phyloP scores from a whole-genome alignment of 306 rosid genomes.

The Lablab purpureus region DNA sequence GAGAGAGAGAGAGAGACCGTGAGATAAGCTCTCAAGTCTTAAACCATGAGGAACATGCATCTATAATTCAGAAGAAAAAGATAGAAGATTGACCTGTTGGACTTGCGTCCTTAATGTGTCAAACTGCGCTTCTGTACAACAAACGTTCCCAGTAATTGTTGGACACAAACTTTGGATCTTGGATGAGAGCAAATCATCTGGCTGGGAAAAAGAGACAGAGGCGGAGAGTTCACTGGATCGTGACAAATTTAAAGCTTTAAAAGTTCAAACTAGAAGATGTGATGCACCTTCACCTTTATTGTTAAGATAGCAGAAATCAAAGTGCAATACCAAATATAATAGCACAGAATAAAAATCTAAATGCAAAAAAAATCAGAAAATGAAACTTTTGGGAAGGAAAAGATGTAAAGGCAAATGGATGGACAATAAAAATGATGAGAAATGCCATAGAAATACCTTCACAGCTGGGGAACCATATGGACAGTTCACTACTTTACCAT shows the following conservation, averaged over 20 bases:
- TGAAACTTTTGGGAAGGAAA: neutral
- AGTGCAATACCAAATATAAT: neutral
- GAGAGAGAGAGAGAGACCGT: neutral
- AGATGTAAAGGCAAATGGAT: neutral
- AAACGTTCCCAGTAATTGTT: constrained; percentile 88
- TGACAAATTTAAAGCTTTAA: constrained; percentile 36
- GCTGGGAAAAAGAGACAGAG: constrained; percentile 64
- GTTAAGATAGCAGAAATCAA: constrained; percentile 28
- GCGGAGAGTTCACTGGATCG: constrained; percentile 12
- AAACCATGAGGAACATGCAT: constrained; percentile 20
- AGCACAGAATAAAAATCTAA: constrained; percentile 9
- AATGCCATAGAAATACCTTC: constrained; percentile 64
- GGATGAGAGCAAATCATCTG: constrained; percentile 90
- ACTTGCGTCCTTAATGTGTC: constrained; percentile 84
- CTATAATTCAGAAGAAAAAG: constrained; percentile 3
- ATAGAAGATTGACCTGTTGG: constrained; percentile 73
- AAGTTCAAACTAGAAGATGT: constrained; percentile 31
- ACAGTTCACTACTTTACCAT: constrained; percentile 87
- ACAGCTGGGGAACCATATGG: constrained; percentile 78
- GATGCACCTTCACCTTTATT: constrained; percentile 38
- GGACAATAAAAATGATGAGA: neutral
- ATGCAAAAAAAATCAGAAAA: neutral
- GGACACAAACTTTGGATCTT: constrained; percentile 97
- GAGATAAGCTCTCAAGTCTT: constrained; percentile 36
- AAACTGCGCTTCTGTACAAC: constrained; percentile 92